Percentiles rank a stretch among this genome's conserved stretches.
These are phyloP conservation scores for Chaetomium sp. DNA, from an alignment of 2,329 filamentous ascomycete species.

Conservation along the genomic window DNA sequence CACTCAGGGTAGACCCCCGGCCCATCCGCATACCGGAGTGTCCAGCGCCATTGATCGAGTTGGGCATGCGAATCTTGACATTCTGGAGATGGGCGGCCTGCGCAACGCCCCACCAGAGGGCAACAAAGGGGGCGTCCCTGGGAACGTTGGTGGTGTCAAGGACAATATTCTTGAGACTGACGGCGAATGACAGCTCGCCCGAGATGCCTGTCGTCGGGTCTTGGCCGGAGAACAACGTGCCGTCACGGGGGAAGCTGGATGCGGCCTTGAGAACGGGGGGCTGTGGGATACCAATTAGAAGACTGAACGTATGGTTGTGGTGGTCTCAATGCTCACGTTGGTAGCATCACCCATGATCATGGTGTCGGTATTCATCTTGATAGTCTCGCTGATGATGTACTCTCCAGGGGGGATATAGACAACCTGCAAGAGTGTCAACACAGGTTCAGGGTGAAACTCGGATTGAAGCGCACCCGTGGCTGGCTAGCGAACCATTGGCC, in stretches of 20 bases:
- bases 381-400: constrained; percentile 45
- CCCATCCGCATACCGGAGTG: constrained; percentile 48
- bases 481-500: constrained; percentile 47
- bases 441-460: not conserved
- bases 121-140: constrained; percentile 43
- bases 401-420: constrained; percentile 49
- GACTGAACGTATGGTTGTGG: not conserved
- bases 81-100: constrained; percentile 48
- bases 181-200: constrained; percentile 48
- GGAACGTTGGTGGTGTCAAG: constrained; percentile 46
- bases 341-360: constrained; percentile 51
- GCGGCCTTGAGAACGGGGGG: constrained; percentile 48
- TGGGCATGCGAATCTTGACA: constrained; percentile 47
- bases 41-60: constrained; percentile 41
- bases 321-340: constrained; percentile 40
- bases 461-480: constrained; percentile 39
- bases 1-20: constrained; percentile 46
- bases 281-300: constrained; percentile 29
- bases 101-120: constrained; percentile 50
- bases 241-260: constrained; percentile 40
- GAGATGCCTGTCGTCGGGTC: constrained; percentile 41
- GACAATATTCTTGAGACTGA: constrained; percentile 48
- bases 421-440: constrained; percentile 35
- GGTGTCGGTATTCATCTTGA: constrained; percentile 48
- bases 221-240: constrained; percentile 42